phyloP scores from a whole-genome alignment of 208 protist genomes.

The Leptomonas seymouri region DNA sequence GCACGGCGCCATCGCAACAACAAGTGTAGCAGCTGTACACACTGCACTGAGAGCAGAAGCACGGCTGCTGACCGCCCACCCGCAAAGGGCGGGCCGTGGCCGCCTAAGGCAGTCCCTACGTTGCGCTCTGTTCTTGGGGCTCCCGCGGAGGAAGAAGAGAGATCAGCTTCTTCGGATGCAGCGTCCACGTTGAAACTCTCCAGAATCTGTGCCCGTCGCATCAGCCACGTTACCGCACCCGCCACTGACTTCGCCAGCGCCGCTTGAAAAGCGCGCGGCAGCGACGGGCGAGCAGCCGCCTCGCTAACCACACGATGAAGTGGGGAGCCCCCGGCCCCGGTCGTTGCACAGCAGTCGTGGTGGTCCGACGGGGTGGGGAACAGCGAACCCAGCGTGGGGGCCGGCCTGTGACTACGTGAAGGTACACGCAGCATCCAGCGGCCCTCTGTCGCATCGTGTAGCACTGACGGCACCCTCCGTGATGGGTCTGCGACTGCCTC shows the following conservation, averaged over 20 bases:
- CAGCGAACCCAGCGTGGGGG: no score
- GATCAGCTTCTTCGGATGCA: neutral
- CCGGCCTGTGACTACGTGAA: neutral
- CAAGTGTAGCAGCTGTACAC: slow-evolving; percentile 65
- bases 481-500: slow-evolving; percentile 8
- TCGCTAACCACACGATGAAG: neutral
- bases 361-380: no score
- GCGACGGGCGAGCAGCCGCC: neutral
- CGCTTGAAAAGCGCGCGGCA: slow-evolving; percentile 10
- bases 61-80: slow-evolving; percentile 3
- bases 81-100: neutral
- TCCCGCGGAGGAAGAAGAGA: neutral
- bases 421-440: slow-evolving; percentile 56
- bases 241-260: slow-evolving; percentile 6
- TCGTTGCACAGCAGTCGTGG: no score
- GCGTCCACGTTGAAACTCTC: neutral
- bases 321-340: no score
- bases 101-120: neutral
- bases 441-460: slow-evolving; percentile 51
- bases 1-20: slow-evolving; percentile 55
- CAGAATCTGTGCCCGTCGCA: slow-evolving; percentile 20
- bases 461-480: slow-evolving; percentile 34
- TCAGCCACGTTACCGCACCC: slow-evolving; percentile 7
- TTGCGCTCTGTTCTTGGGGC: neutral
- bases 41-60: slow-evolving; percentile 46